Base-by-base conservation (phyloP, 169 alveolate genomes). In the Plasmodium vivax region DNA sequence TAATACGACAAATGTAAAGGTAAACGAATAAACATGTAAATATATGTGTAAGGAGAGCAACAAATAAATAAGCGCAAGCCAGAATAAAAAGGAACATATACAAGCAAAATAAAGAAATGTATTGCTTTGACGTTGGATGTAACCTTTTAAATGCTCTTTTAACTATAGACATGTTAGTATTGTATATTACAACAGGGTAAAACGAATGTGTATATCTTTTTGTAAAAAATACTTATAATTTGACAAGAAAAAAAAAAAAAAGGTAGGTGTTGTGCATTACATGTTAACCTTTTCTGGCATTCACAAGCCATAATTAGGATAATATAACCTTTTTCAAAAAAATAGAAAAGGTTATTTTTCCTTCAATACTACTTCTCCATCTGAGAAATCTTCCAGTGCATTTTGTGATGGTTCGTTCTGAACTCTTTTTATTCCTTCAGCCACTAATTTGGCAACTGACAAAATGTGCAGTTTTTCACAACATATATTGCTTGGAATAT, bases 261-360 rank as follows among this genome's bases (percentile, higher is more conserved):
- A 62, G 36, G 30, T 27, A 27, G 30, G 36, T 62, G 14, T 38
- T 47, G 71, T 10, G 27, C 58, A 16, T 27, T 91, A 34, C 34
- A 34, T 54, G 36, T 72, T 43, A 27, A 56, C 94, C 32, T 45
- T 14, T 79, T 30, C 80, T 38, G 10, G 79, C n/a, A 9, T 8
- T 32, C 16, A 36, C 56, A 14, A 62, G 82, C 47, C 54, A 14
- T 41, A 32, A 51, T 58, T 82, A 74, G 72, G 32, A 30, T 74
- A 62, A 16, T 54, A 93, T 95, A 7, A 96, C 96, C 47, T 96
- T 97, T 96, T 68, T 98, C 98, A 34, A 95, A 94, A 84, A 94
- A 82, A 87, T 95, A 47, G 97, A 98, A 72, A 97, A 96, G 84
- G 98, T 98, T 45, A 96, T 98, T 84, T 98, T 98, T 34, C 96